phyloP scores from a whole-genome alignment of 2,329 filamentous ascomycete species.

The Apiospora arundinis region DNA sequence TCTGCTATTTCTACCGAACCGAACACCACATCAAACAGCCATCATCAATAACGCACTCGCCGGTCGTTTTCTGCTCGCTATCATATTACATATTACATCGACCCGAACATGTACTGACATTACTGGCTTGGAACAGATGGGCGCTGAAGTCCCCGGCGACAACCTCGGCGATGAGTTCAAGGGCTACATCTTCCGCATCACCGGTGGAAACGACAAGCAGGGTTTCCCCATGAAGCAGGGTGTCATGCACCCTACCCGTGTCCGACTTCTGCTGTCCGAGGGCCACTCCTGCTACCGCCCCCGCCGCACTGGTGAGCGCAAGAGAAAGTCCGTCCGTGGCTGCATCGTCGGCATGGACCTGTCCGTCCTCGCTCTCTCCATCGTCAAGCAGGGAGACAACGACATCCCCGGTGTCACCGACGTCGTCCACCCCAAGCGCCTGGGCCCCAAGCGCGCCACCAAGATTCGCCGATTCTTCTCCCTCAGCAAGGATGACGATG shows the following conservation, averaged over 20 bases:
- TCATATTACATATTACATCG: no score
- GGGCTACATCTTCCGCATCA: conserved; percentile 99
- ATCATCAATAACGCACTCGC: not conserved
- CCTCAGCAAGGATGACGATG: conserved; percentile 99
- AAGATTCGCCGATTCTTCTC: conserved; percentile 99
- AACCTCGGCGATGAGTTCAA: conserved; percentile 99
- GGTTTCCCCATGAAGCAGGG: conserved; percentile 99
- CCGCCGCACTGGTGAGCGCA: conserved; percentile 97
- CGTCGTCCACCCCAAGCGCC: conserved; percentile 97
- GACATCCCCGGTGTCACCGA: conserved; percentile 98
- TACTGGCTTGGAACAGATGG: conserved; percentile 65
- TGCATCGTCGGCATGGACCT: conserved; percentile 98
- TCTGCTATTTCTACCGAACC: conserved; percentile 7
- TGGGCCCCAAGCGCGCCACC: conserved; percentile 99
- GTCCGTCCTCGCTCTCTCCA: conserved; percentile 88
- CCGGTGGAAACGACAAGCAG: conserved; percentile 99
- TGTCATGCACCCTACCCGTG: conserved; percentile 98
- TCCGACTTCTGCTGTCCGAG: conserved; percentile 92
- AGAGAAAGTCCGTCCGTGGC: conserved; percentile 98
- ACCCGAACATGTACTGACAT: conserved; percentile 17
- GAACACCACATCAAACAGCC: not conserved
- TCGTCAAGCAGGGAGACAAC: conserved; percentile 97
- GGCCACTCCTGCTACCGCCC: conserved; percentile 99
- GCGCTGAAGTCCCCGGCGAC: conserved; percentile 90
- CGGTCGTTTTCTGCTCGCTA: not conserved